phyloP scores from a whole-genome alignment of 768 basidiomycete genomes.

The Pleurotus platypus region DNA sequence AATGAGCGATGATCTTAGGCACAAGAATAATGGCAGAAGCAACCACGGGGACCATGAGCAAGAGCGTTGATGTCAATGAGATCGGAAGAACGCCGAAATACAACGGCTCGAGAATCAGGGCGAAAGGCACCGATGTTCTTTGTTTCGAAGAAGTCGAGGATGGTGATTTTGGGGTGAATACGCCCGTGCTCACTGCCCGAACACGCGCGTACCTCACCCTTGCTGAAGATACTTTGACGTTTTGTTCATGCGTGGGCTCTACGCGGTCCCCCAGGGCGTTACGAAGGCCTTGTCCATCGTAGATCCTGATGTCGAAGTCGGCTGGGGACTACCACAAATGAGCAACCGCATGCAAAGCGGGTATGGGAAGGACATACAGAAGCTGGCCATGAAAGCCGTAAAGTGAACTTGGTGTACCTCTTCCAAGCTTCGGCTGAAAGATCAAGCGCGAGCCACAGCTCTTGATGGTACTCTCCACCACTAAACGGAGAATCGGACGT shows the following conservation, averaged over 20 bases:
- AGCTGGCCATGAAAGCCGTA: slow-evolving; percentile 55
- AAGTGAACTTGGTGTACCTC: slow-evolving; percentile 40
- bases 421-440: slow-evolving; percentile 37
- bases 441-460: slow-evolving; percentile 46
- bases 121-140: slow-evolving; percentile 39
- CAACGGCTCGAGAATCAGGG: slow-evolving; percentile 55
- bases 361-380: slow-evolving; percentile 33
- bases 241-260: neutral
- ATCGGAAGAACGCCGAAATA: slow-evolving; percentile 57
- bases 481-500: neutral
- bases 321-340: slow-evolving; percentile 33
- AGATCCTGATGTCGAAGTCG: slow-evolving; percentile 37
- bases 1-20: slow-evolving; percentile 18
- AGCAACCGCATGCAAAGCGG: slow-evolving; percentile 2
- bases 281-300: slow-evolving; percentile 27
- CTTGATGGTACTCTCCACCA: slow-evolving; percentile 30
- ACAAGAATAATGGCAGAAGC: slow-evolving; percentile 20
- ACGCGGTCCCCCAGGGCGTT: neutral
- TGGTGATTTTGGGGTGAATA: slow-evolving; percentile 35
- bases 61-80: slow-evolving; percentile 38
- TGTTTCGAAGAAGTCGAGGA: slow-evolving; percentile 12
- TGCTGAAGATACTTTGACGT: neutral
- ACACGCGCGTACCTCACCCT: slow-evolving; percentile 54
- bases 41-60: slow-evolving; percentile 24
- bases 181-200: slow-evolving; percentile 48